Percentiles rank a stretch among this genome's conserved stretches.
Evolutionary conservation across 371 early-diverging fungal genomes (phyloP).

Genomic region (Rhizopus delemar): DNA sequence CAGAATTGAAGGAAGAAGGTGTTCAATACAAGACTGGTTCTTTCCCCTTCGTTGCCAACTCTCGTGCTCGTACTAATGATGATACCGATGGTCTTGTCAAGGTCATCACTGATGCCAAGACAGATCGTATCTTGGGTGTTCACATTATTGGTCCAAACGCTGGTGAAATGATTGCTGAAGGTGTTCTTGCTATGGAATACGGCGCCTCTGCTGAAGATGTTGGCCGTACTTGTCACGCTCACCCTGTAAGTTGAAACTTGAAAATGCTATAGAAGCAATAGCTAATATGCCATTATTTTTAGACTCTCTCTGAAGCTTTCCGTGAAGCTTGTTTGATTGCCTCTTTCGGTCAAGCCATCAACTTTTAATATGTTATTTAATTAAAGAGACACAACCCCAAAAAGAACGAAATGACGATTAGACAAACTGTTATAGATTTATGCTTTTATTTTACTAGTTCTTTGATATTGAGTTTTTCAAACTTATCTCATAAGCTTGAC

Average conservation of each 20-base stretch:
- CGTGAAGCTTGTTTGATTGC: slow-evolving; percentile 95
- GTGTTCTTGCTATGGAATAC: slow-evolving; percentile 96
- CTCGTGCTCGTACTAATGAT: slow-evolving; percentile 95
- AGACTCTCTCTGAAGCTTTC: slow-evolving; percentile 95
- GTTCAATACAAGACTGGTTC: slow-evolving; percentile 85
- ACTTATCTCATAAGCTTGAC: no score
- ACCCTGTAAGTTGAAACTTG: slow-evolving; percentile 63
- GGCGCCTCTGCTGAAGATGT: slow-evolving; percentile 96
- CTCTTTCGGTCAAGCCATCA: slow-evolving; percentile 71
- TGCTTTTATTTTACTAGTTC: no score
- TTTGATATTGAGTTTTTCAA: no score
- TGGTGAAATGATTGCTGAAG: slow-evolving; percentile 99
- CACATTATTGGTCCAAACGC: slow-evolving; percentile 98
- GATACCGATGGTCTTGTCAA: slow-evolving; percentile 95
- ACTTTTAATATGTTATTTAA: slow-evolving; percentile 49
- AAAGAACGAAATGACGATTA: no score
- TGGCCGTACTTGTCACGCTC: slow-evolving; percentile 97
- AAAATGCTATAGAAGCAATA: background rate
- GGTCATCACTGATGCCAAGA: slow-evolving; percentile 93
- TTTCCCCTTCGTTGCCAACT: slow-evolving; percentile 97
- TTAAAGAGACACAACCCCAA: background rate
- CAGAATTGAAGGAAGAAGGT: slow-evolving; percentile 86
- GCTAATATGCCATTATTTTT: slow-evolving; percentile 4
- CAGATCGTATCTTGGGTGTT: slow-evolving; percentile 94
- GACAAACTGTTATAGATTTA: no score